Percentiles rank a stretch among this genome's conserved stretches.
These are phyloP conservation scores for Thuja plicata DNA, from an alignment of 83 land plant genomes.

Conservation along the genomic window DNA sequence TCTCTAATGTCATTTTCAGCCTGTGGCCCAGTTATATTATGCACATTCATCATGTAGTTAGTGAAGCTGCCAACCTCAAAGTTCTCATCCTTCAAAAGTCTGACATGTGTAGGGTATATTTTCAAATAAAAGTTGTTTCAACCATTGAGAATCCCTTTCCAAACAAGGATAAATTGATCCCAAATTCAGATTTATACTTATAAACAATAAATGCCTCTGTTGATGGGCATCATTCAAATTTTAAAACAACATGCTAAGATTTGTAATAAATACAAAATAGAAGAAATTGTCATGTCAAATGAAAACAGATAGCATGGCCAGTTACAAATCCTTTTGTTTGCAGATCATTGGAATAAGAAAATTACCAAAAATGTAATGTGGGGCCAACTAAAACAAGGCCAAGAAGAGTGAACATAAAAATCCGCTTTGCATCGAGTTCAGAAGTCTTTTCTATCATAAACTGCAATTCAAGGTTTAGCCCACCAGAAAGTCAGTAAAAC, in stretches of 20 bases:
- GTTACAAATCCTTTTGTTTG: not conserved
- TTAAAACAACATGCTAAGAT: not conserved
- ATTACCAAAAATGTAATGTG: slow-evolving; percentile 69
- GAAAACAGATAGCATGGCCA: not conserved
- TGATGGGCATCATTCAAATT: not conserved
- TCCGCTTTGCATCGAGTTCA: slow-evolving; percentile 51
- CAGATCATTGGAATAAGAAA: not conserved
- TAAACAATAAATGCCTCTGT: not conserved
- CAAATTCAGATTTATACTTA: not conserved
- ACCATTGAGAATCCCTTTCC: not conserved
- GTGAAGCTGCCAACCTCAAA: not conserved
- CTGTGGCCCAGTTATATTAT: not conserved
- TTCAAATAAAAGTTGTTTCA: not conserved
- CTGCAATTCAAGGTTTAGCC: slow-evolving; percentile 25
- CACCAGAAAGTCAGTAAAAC: not conserved
- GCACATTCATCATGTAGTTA: not conserved
- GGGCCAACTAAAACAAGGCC: slow-evolving; percentile 73
- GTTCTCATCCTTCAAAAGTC: not conserved
- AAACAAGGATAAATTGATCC: not conserved
- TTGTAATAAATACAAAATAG: not conserved
- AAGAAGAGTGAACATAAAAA: slow-evolving; percentile 47
- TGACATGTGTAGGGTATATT: not conserved
- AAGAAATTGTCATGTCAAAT: not conserved
- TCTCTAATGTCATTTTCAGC: not conserved
- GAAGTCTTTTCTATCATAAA: slow-evolving; percentile 45